Conservation (phyloP, 192 early-diverging fungal genomes). For the Coemansia sp. region DNA sequence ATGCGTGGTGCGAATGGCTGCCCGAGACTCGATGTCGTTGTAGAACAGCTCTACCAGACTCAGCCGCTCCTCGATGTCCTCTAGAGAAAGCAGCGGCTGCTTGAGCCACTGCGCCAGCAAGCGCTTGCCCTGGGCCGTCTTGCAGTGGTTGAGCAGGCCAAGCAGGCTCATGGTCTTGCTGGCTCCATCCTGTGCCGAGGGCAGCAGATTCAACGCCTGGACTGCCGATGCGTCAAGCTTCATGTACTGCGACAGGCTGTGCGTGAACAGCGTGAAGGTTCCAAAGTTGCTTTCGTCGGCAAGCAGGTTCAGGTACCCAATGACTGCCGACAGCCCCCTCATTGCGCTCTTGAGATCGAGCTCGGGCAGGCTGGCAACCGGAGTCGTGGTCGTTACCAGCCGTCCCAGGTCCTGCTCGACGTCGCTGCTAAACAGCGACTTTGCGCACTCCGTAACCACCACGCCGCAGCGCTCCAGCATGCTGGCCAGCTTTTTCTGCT, state of each 20-base stretch:
- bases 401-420: constrained; percentile 86
- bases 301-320: constrained; percentile 59
- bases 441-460: constrained; percentile 60
- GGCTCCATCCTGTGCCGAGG: constrained; percentile 65
- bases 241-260: constrained; percentile 89
- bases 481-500: constrained; percentile 64
- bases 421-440: constrained; percentile 71
- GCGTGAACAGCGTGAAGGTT: constrained; percentile 64
- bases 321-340: constrained; percentile 21
- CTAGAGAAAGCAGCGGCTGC: constrained; percentile 76
- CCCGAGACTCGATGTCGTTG: constrained; percentile 63
- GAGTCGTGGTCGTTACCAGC: constrained; percentile 66
- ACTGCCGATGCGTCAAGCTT: constrained; percentile 87
- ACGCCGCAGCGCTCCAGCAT: constrained; percentile 76
- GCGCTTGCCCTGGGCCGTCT: constrained; percentile 81
- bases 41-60: constrained; percentile 70
- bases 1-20: constrained; percentile 65
- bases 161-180: constrained; percentile 65
- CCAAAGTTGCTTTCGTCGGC: constrained; percentile 78
- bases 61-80: constrained; percentile 74
- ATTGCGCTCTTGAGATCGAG: constrained; percentile 41
- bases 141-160: constrained; percentile 85
- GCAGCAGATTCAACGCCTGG: constrained; percentile 82
- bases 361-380: constrained; percentile 64
- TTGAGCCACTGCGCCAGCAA: constrained; percentile 90